These are phyloP conservation scores for Pseudozyma sp. DNA, from an alignment of 1,284 basidiomycete genomes.

Conservation along the genomic window DNA sequence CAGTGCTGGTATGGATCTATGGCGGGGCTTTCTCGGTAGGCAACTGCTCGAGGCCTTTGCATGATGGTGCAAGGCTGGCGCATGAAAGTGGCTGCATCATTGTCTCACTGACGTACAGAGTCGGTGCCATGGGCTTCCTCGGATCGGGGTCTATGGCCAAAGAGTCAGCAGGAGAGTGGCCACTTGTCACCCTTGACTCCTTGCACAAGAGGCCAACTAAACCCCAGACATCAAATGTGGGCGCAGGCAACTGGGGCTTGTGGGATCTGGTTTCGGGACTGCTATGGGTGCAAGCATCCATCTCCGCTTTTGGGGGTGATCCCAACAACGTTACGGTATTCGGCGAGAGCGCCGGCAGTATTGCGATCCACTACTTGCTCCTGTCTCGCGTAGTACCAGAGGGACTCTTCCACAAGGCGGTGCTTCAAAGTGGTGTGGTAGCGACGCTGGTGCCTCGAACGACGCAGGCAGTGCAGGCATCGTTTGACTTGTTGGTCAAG, in stretches of 20 bases:
- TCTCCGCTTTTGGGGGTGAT: constrained; percentile 77
- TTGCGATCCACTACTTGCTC: constrained; percentile 49
- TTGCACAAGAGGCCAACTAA: constrained; percentile 14
- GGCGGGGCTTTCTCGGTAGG: constrained; percentile 71
- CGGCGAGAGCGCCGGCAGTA: constrained; percentile 61
- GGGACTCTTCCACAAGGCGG: constrained; percentile 45
- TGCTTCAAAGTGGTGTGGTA: constrained; percentile 45
- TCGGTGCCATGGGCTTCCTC: constrained; percentile 72
- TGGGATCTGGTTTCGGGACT: constrained; percentile 75
- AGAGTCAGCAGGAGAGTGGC: constrained; percentile 30
- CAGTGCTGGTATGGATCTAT: constrained; percentile 73
- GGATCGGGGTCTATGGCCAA: constrained; percentile 71
- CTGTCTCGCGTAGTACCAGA: constrained; percentile 24
- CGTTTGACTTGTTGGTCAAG: constrained; percentile 33
- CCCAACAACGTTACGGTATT: constrained; percentile 71
- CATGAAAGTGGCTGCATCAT: constrained; percentile 68
- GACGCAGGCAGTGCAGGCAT: constrained; percentile 40
- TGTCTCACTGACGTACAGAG: constrained; percentile 72
- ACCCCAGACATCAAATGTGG: neutral
- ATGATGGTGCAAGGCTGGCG: constrained; percentile 33
- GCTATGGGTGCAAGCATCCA: constrained; percentile 75
- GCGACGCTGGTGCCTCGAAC: constrained; percentile 44
- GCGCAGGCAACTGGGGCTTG: constrained; percentile 74
- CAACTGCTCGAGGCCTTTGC: constrained; percentile 46
- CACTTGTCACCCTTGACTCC: constrained; percentile 20